phyloP scores from a whole-genome alignment of 2,329 filamentous ascomycete species.

The Xylaria sp. region DNA sequence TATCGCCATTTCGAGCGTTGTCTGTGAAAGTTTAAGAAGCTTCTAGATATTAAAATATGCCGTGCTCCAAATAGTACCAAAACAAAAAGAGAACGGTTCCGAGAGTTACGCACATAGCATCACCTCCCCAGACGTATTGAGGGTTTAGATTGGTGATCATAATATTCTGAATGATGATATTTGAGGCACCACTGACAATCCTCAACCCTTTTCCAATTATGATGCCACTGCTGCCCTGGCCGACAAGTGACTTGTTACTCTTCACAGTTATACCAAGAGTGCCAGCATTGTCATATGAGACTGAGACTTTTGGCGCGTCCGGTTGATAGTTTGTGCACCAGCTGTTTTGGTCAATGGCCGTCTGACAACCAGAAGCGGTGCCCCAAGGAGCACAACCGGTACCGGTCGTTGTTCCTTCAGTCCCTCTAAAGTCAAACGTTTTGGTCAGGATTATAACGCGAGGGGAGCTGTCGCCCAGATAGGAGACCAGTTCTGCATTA shows the following conservation, averaged over 20 bases:
- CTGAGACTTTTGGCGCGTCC: conserved; percentile 57
- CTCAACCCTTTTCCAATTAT: conserved; percentile 56
- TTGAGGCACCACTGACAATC: conserved; percentile 56
- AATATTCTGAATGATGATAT: conserved; percentile 70
- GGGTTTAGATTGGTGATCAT: conserved; percentile 66
- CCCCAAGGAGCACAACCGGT: conserved; percentile 69
- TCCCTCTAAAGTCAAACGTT: conserved; percentile 64
- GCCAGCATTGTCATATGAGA: conserved; percentile 63
- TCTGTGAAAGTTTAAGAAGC: neutral
- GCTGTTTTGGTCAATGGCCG: conserved; percentile 67
- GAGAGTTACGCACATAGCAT: conserved; percentile 50
- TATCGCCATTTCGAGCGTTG: neutral
- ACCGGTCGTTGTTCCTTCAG: conserved; percentile 62
- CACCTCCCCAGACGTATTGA: conserved; percentile 68
- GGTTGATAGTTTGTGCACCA: conserved; percentile 70
- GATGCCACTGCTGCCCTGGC: conserved; percentile 61
- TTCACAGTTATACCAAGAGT: conserved; percentile 60
- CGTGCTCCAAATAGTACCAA: too few species aligned
- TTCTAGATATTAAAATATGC: too few species aligned
- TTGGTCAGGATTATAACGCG: conserved; percentile 69
- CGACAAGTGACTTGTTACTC: conserved; percentile 68
- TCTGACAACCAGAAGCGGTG: conserved; percentile 63
- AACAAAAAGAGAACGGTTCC: too few species aligned
- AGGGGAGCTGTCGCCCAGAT: conserved; percentile 63
- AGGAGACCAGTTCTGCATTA: conserved; percentile 66